Evolutionary conservation across 768 basidiomycete genomes (phyloP), one percentile per base, ranked within the genome.

Genomic region (Xerocomus potaroensis): DNA sequence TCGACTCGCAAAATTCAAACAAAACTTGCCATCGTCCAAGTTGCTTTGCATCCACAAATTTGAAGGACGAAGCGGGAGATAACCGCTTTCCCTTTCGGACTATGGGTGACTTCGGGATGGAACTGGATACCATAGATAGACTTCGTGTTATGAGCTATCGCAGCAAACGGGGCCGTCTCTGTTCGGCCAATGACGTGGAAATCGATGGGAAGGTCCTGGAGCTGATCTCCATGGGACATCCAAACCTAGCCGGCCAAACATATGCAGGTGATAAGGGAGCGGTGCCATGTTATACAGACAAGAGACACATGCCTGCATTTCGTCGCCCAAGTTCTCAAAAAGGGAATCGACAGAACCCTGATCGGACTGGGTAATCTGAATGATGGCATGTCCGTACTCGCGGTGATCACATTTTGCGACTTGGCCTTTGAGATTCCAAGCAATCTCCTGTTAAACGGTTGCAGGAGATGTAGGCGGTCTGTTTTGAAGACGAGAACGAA

Each of bases 171-270:
- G 0, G 95, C 93, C 1, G 84, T 85, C 15, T 77, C 68, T 0
- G 96, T 99, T 38, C 78, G 76, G 7, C 92, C 95, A 55, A 98
- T 90, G 55, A 87, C 79, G 60, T 89, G 83, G 69, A 96, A 99
- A 57, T 85, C 73, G 0, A 82, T 69, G 14, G 95, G 96, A 2
- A 87, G 78, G 40, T 75, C 79, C 22, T 83, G 86, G 27, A 98
- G 77, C 54, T 95, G 91, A 68, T 98, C 96, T 10, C 94, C 93
- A 63, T 99, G 96, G 15, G 95, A 97, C 96, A 98, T 98, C 96
- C 96, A 98, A 41, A 98, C 95, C 95, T 98, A 51, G 23, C 39
- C n/a, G 10, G 18, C 14, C n/a, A 27, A 23, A 12, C n/a, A 8
- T 5, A 14, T 11, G 19, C 19, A 14, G 4, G 22, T n/a, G 14